phyloP scores from a whole-genome alignment of 2,329 filamentous ascomycete genomes.

The Hymenoscyphus albidus region DNA sequence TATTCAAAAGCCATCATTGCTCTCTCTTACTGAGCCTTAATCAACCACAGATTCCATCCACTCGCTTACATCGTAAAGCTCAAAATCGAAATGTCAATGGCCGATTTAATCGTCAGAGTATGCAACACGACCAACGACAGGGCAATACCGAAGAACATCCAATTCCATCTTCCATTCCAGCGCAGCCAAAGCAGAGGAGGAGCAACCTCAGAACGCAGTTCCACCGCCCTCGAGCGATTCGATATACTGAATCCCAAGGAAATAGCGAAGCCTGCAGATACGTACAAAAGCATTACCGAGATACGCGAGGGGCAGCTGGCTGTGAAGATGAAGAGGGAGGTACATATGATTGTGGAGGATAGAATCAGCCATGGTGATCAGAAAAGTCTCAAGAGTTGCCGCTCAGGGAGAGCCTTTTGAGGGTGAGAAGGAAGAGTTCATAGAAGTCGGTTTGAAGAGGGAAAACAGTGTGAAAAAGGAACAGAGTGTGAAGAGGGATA shows the following conservation, averaged over 20 bases:
- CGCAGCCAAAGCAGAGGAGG: not conserved
- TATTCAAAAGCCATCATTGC: not conserved
- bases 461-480: not conserved
- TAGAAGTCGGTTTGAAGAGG: not conserved
- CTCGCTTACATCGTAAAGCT: slow-evolving; percentile 42
- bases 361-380: not conserved
- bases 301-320: not conserved
- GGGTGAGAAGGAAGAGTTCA: not conserved
- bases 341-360: slow-evolving; percentile 16
- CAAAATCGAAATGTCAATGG: slow-evolving; percentile 45
- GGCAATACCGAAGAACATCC: not conserved
- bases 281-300: not conserved
- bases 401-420: not conserved
- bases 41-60: slow-evolving; percentile 40
- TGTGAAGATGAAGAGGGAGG: slow-evolving; percentile 17
- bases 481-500: not conserved
- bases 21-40: not conserved
- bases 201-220: not conserved
- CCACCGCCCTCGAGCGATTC: not conserved
- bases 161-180: not conserved
- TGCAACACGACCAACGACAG: not conserved
- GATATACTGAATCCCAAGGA: not conserved
- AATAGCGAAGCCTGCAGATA: not conserved
- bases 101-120: slow-evolving; percentile 37
- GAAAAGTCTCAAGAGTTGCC: not conserved